These are phyloP conservation scores for Wickerhamomyces tratensis DNA, from an alignment of 805 yeast species.

Conservation along the genomic window DNA sequence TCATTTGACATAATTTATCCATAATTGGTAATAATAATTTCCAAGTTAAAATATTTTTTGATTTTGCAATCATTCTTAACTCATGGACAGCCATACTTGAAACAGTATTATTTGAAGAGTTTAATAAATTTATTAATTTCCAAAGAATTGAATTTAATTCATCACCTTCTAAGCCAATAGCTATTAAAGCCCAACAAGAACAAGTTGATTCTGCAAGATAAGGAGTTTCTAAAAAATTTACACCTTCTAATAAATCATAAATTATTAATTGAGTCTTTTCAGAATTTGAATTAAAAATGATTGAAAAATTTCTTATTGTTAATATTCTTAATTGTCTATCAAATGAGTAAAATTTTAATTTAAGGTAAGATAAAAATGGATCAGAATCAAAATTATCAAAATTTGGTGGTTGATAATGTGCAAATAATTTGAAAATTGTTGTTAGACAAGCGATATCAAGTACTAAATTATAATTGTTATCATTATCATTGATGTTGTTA, in stretches of 20 bases:
- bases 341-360: slow-evolving; percentile 26
- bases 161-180: slow-evolving; percentile 55
- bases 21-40: slow-evolving; percentile 72
- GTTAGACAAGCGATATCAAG: slow-evolving; percentile 34
- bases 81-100: slow-evolving; percentile 62
- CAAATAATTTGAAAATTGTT: slow-evolving; percentile 37
- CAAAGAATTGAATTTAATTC: slow-evolving; percentile 56
- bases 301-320: slow-evolving; percentile 43
- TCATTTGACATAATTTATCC: slow-evolving; percentile 56
- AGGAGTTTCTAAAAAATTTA: slow-evolving; percentile 25
- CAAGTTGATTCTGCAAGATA: slow-evolving; percentile 51
- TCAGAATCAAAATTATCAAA: slow-evolving; percentile 12
- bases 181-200: slow-evolving; percentile 56
- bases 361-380: slow-evolving; percentile 30
- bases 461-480: slow-evolving; percentile 15
- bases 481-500: slow-evolving; percentile 1
- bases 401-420: slow-evolving; percentile 39
- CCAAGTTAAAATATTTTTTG: slow-evolving; percentile 60
- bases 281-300: slow-evolving; percentile 32
- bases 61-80: slow-evolving; percentile 45
- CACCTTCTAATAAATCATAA: slow-evolving; percentile 30
- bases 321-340: slow-evolving; percentile 49
- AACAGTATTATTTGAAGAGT: slow-evolving; percentile 54
- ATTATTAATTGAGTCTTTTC: slow-evolving; percentile 31
- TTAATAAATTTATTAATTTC: slow-evolving; percentile 56